Base-by-base conservation (phyloP, 1,139 yeast species). In the Pichia norvegensis region DNA sequence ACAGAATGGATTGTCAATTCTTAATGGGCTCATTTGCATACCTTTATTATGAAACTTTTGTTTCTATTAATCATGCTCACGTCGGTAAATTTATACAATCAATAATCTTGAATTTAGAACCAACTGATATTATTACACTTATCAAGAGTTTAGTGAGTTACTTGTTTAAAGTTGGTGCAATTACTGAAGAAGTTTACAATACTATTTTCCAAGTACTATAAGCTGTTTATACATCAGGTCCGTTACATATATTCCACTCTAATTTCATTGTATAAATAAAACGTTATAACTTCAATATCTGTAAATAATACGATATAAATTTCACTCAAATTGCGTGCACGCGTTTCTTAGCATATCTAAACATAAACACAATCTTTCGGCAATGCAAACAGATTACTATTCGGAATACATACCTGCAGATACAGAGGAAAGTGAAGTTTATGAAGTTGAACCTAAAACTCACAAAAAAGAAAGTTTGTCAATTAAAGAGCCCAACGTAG, bases 1-100 rank as follows among this genome's bases (percentile, higher is more conserved):
- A 92, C 65, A 78, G 99, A 67, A 83, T 92, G 72, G 99, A 92
- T 68, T 92, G 99, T 67, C 98, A 92, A 67, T 92, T 92, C 63
- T 72, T 92, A 56, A 92, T 92, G 97, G 99, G 98, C 11, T 87
- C 95, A 38, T 92, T 92, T 63, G 78, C 94, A 40, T 90, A 88
- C 63, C 73, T 92, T 54, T 92, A 92, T 69, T 90, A 83, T 64
- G 97, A 90, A 66, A 85, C 96, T 2, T 92, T 92, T 64, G 77
- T 92, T 55, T 81, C 95, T 39, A 77, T 79, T 42, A 77, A 78
- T 55, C 83, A 81, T 64, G 72, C 82, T 53, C 80, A 79, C 51
- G 80, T 85, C 49, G 90, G 87, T 36, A 74, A 82, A 25, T 68
- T 90, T 27, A 68, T 90, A 47, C 95, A 90, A 57, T 68, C 82